These are phyloP conservation scores for Vaccinium macrocarpon DNA, from an alignment of 148 eudicot genomes.

Conservation along the genomic window DNA sequence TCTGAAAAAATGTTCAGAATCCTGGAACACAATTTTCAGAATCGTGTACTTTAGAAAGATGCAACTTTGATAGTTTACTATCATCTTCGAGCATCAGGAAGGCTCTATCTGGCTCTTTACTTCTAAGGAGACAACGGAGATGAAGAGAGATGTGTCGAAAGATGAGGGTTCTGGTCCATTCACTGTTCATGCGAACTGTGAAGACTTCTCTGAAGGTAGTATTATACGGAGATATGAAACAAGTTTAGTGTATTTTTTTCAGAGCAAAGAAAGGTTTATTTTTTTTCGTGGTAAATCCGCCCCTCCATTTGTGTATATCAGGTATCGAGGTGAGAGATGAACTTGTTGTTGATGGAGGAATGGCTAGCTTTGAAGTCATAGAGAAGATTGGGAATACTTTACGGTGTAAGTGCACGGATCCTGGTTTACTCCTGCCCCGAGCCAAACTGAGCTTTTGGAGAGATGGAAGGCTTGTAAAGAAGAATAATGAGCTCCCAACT, in stretches of 20 bases:
- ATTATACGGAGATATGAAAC: not conserved
- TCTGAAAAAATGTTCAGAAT: not conserved
- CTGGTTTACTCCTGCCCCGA: constrained; percentile 74
- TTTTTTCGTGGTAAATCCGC: not conserved
- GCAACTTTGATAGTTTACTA: not conserved
- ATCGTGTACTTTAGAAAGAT: not conserved
- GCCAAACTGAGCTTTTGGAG: constrained; percentile 87
- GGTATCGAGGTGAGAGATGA: constrained; percentile 74
- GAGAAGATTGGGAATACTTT: constrained; percentile 71
- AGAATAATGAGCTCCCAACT: constrained; percentile 62
- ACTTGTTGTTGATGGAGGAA: constrained; percentile 81
- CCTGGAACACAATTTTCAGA: not conserved
- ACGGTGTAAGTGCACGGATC: constrained; percentile 67
- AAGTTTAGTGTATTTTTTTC: not conserved
- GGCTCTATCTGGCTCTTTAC: constrained; percentile 77
- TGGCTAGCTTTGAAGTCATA: constrained; percentile 75
- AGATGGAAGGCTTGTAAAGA: constrained; percentile 61
- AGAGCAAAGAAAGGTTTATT: not conserved
- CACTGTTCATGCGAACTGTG: constrained; percentile 66
- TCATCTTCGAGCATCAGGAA: constrained; percentile 39
- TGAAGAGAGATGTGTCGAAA: not conserved
- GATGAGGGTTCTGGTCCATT: constrained; percentile 54
- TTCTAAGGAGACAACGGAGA: constrained; percentile 22
- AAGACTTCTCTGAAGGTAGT: constrained; percentile 73
- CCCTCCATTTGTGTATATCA: constrained; percentile 19